These are phyloP conservation scores for Penicillium egyptiacum DNA, from an alignment of 495 filamentous ascomycete genomes.

Conservation along the genomic window DNA sequence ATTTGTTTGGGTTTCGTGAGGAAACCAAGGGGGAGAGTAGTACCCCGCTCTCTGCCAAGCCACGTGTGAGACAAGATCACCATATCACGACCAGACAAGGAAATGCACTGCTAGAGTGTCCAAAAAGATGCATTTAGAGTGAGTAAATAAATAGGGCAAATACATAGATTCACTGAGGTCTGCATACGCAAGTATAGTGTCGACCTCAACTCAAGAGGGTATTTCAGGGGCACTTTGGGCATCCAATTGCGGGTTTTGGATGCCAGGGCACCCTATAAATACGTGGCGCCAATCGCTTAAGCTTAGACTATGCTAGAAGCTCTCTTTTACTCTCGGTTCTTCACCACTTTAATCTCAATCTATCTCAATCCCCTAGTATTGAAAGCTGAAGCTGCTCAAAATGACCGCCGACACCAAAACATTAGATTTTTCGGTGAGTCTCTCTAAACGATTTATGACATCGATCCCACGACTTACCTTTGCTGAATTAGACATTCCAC, in stretches of 20 bases:
- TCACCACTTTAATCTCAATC: neutral
- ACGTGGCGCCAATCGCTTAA: neutral
- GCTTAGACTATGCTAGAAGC: neutral
- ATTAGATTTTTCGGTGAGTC: conserved; percentile 7
- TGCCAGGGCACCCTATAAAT: neutral
- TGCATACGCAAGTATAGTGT: neutral
- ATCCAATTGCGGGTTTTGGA: neutral
- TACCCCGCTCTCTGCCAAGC: neutral
- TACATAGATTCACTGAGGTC: neutral
- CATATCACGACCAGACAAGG: neutral
- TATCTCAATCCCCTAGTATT: neutral
- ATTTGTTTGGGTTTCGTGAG: neutral
- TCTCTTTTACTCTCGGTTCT: neutral
- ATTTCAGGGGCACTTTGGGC: neutral
- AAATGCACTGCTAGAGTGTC: neutral
- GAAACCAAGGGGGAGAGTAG: neutral
- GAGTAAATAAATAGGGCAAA: neutral
- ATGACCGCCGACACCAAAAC: neutral
- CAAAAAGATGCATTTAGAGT: neutral
- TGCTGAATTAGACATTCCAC: conserved; percentile 26
- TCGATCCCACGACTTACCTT: neutral
- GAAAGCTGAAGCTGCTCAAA: neutral
- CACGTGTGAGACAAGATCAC: neutral
- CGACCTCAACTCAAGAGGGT: neutral
- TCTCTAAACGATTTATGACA: neutral